Percentiles rank a stretch among this genome's conserved stretches.
Evolutionary conservation across 2,329 filamentous ascomycete species (phyloP).

Genomic region (Endoconidiophora polonica): DNA sequence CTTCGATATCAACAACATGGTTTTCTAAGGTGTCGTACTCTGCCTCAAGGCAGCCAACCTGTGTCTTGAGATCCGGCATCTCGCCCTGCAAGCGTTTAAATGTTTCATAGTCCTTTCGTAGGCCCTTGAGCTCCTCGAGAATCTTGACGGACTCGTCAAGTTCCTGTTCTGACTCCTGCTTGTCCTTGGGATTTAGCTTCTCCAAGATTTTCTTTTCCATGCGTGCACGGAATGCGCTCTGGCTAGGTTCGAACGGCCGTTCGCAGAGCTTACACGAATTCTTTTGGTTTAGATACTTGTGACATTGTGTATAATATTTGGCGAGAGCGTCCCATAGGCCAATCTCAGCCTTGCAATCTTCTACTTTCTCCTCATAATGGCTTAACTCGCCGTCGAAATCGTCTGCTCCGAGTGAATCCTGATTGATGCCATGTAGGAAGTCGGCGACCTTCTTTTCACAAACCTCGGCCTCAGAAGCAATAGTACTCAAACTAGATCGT

Average conservation of each 20-base stretch:
- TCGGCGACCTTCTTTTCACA: conserved; percentile 40
- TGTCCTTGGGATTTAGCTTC: conserved; percentile 42
- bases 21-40: conserved; percentile 44
- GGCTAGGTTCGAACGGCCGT: conserved; percentile 46
- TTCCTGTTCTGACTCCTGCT: conserved; percentile 44
- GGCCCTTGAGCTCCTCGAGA: conserved; percentile 43
- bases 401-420: conserved; percentile 29
- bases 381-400: conserved; percentile 36
- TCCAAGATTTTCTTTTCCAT: conserved; percentile 52
- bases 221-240: conserved; percentile 38
- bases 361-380: conserved; percentile 38
- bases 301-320: conserved; percentile 54
- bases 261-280: conserved; percentile 65
- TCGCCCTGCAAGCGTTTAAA: conserved; percentile 56
- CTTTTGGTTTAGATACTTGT: conserved; percentile 46
- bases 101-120: conserved; percentile 53
- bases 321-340: conserved; percentile 52
- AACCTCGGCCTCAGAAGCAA: conserved; percentile 41
- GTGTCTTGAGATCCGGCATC: conserved; percentile 49
- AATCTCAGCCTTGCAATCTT: conserved; percentile 47
- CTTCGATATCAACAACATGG: conserved; percentile 52
- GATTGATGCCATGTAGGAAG: conserved; percentile 29
- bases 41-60: conserved; percentile 43
- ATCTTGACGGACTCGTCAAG: conserved; percentile 34
- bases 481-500: conserved; percentile 47